Base-by-base conservation (phyloP, 1,284 basidiomycete species). In the Microbotryum silenes-acaulis region DNA sequence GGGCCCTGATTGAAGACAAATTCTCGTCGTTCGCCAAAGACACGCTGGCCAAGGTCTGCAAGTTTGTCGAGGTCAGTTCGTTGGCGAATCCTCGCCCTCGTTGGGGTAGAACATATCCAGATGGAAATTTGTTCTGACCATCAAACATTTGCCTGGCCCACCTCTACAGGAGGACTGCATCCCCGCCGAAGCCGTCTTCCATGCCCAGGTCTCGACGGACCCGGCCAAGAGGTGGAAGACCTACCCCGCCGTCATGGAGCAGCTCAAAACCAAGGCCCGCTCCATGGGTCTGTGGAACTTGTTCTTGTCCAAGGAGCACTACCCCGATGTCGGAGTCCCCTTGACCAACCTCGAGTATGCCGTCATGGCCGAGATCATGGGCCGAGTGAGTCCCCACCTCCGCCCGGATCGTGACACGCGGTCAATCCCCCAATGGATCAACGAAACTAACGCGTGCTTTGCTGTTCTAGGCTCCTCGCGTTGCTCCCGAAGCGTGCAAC, bases 331-430 rank as follows among this genome's bases (percentile, higher is more conserved):
- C 72, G 93, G 94, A 56, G 86, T 90, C n/a, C 86, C 88, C 18
- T 79, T 97, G 68, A 87, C 85, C 31, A 97, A 97, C 77, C 81
- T 98, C 59, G 93, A 97, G 88, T 98, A 98, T 76, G 91, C 89
- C 53, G 87, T 97, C 48, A 94, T 97, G 85, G 92, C 92, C 48
- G 94, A 98, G 77, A 78, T 97, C 63, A 84, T 96, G 70, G 94
- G 93, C 14, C 83, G 91, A 44, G 61, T 59, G 31, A 14, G 31
- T 18, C 21, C 29, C 27, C 48, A 33, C 14, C 50, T 23, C 1
- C 51, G 23, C 42, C 27, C 21, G 48, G 20, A 25, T 48, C 21
- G 14, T 21, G 42, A 18, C 54, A 20, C 23, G 23, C 23, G 18
- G 31, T 42, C 51, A 31, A 31, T 31, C 9, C 27, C 37, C 6